Evolutionary conservation across 176 grass and related monocot genomes (phyloP).

Genomic region (Bothriochloa decipiens): DNA sequence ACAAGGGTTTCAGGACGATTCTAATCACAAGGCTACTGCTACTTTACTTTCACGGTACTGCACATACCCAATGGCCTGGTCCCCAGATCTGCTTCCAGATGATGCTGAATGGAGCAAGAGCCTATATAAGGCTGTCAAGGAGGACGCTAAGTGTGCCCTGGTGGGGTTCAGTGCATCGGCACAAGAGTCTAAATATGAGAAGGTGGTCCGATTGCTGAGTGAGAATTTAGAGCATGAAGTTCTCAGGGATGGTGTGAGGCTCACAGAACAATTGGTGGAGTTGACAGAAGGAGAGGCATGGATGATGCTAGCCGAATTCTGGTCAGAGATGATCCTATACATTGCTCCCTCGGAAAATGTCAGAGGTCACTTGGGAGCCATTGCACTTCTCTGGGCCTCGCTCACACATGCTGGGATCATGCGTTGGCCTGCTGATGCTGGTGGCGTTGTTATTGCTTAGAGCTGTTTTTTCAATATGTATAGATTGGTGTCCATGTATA

Average conservation of each 20-base stretch:
- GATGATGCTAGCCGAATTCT: background rate
- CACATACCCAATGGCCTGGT: background rate
- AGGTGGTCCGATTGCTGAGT: background rate
- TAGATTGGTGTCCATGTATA: background rate
- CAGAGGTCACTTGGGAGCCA: slow-evolving; percentile 3
- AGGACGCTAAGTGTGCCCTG: background rate
- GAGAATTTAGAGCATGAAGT: background rate
- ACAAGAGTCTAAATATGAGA: background rate
- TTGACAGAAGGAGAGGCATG: background rate
- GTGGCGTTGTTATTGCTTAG: background rate
- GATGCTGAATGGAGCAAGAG: slow-evolving; percentile 17
- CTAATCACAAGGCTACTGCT: background rate
- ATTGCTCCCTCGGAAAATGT: background rate
- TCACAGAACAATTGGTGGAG: background rate
- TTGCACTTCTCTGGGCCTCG: slow-evolving; percentile 10
- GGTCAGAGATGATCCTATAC: slow-evolving; percentile 21
- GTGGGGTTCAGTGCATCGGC: fast-evolving
- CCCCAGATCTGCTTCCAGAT: background rate
- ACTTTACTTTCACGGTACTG: background rate
- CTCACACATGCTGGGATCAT: slow-evolving; percentile 9
- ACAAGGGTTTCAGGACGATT: background rate
- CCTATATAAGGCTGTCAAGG: slow-evolving; percentile 1
- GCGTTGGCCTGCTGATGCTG: background rate
- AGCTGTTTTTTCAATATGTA: background rate
- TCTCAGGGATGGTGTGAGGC: background rate